Conservation (phyloP, 2,329 filamentous ascomycete species). For the Aspergillus sp. region DNA sequence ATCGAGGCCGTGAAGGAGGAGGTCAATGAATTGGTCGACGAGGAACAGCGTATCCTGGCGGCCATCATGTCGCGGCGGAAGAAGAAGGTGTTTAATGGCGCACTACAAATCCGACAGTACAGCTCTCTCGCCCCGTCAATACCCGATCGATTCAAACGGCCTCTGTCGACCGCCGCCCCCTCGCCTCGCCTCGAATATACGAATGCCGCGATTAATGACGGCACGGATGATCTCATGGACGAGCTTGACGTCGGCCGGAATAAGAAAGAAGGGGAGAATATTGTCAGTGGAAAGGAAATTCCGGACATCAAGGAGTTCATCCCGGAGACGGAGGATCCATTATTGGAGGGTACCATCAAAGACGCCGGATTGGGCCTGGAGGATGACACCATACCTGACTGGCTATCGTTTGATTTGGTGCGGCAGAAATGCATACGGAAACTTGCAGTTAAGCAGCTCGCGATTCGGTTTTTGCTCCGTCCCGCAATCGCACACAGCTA, state of each 20-base stretch:
- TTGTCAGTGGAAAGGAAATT: background rate
- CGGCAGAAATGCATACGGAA: slow-evolving; percentile 39
- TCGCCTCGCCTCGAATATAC: slow-evolving; percentile 6
- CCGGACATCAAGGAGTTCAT: background rate
- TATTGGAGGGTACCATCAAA: slow-evolving; percentile 14
- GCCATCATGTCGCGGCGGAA: slow-evolving; percentile 28
- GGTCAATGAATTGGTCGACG: slow-evolving; percentile 37
- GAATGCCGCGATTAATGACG: background rate
- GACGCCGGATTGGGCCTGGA: slow-evolving; percentile 14
- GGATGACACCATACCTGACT: slow-evolving; percentile 24
- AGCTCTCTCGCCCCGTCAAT: slow-evolving; percentile 21
- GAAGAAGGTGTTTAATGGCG: slow-evolving; percentile 14
- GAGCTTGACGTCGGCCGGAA: background rate
- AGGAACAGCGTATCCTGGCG: slow-evolving; percentile 37
- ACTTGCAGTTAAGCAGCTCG: slow-evolving; percentile 39
- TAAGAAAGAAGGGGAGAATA: background rate
- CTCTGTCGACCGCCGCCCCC: background rate
- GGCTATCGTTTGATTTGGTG: slow-evolving; percentile 28
- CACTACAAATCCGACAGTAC: slow-evolving; percentile 24
- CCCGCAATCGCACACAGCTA: slow-evolving; percentile 41
- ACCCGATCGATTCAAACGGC: slow-evolving; percentile 11
- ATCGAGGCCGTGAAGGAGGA: slow-evolving; percentile 45
- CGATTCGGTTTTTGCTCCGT: slow-evolving; percentile 38
- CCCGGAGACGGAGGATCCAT: slow-evolving; percentile 4
- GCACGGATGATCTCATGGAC: background rate